Evolutionary conservation across 345 rosid species (phyloP).

Genomic region (Euclidium syriacum): DNA sequence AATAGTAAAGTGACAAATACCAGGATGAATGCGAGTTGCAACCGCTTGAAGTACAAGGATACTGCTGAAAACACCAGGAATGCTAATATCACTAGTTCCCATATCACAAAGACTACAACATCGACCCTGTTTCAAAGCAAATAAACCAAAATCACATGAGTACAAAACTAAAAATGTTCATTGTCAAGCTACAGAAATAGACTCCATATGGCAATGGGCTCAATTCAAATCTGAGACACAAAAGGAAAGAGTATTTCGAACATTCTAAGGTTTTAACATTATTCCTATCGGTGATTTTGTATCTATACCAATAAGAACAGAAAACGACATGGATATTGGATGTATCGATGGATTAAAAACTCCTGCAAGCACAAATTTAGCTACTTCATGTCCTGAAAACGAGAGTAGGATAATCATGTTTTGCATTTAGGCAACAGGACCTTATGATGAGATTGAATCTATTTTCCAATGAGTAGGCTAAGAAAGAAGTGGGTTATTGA

Average conservation of each 20-base stretch:
- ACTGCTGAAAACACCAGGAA: constrained; percentile 93
- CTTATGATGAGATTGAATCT: neutral
- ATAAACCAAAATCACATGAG: neutral
- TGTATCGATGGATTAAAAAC: neutral
- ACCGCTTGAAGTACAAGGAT: constrained; percentile 71
- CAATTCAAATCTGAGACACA: neutral
- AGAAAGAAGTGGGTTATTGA: neutral
- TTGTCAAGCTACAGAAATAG: neutral
- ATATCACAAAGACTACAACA: constrained; percentile 78
- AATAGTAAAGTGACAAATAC: constrained; percentile 64
- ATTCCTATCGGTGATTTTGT: no score
- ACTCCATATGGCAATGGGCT: neutral
- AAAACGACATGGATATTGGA: neutral
- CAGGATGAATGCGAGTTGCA: constrained; percentile 66
- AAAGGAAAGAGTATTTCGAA: neutral
- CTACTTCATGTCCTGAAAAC: neutral
- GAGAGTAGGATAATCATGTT: neutral
- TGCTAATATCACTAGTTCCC: constrained; percentile 88
- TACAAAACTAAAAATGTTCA: neutral
- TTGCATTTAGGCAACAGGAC: neutral
- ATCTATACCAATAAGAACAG: neutral
- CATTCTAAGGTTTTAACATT: no score
- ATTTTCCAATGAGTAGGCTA: neutral
- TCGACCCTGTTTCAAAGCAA: constrained; percentile 72
- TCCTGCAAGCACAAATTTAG: neutral